Percentiles rank a stretch among this genome's conserved stretches.
Conservation (phyloP, 2,329 filamentous ascomycete species). For the Colletotrichum karsti region DNA sequence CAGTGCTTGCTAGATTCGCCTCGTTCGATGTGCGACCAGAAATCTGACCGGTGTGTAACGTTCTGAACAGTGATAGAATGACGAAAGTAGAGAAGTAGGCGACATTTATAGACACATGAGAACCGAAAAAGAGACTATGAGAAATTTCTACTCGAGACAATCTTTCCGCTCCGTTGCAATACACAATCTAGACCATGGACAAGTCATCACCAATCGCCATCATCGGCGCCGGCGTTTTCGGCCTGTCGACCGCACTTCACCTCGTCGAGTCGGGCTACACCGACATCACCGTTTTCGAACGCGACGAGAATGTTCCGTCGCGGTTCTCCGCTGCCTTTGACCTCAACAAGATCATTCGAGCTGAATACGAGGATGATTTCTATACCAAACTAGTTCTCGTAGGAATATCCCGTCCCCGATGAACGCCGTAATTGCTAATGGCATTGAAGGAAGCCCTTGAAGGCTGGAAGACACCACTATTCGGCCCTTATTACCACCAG, state of each 20-base stretch:
- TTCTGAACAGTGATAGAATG: no score
- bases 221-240: conserved; percentile 52
- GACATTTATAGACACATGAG: no score
- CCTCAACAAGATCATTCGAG: conserved; percentile 45
- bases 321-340: conserved; percentile 43
- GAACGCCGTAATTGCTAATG: conserved; percentile 29
- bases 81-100: no score
- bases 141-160: no score
- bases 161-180: not conserved
- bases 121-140: no score
- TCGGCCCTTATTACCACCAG: conserved; percentile 38
- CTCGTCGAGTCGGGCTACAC: conserved; percentile 47
- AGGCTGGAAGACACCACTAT: conserved; percentile 47
- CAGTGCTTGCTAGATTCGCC: no score
- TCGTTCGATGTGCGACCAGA: no score
- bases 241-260: conserved; percentile 52
- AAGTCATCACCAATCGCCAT: conserved; percentile 33
- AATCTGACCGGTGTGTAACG: no score
- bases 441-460: conserved; percentile 38
- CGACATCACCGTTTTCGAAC: conserved; percentile 51
- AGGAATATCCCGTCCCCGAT: not conserved
- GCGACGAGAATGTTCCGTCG: conserved; percentile 44
- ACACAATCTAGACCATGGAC: not conserved
- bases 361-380: conserved; percentile 41
- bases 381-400: conserved; percentile 34